phyloP scores from a whole-genome alignment of 2,329 filamentous ascomycete species.

The Colletotrichum melonis region DNA sequence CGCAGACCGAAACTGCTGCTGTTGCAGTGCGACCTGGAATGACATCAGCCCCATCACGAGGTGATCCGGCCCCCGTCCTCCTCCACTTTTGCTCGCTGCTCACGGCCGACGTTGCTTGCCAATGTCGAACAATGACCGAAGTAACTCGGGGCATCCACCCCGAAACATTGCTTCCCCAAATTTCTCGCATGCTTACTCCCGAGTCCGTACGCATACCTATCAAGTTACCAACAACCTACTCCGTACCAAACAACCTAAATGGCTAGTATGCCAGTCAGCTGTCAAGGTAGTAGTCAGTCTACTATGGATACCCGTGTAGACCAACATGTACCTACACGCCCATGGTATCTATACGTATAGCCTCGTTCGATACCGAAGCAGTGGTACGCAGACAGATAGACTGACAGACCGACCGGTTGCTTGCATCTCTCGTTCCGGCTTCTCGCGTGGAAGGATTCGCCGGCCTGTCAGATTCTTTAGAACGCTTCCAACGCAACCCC shows the following conservation, averaged over 20 bases:
- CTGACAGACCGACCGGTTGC: background rate
- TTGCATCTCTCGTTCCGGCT: slow-evolving; percentile 11
- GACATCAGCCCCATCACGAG: slow-evolving; percentile 30
- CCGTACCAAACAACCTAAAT: no score
- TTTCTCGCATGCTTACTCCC: background rate
- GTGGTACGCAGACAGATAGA: background rate
- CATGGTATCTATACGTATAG: background rate
- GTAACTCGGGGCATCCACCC: slow-evolving; percentile 21
- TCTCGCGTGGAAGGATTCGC: slow-evolving; percentile 24
- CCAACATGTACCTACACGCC: background rate
- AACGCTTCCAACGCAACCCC: background rate
- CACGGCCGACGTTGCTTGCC: slow-evolving; percentile 23
- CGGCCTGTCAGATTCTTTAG: slow-evolving; percentile 10
- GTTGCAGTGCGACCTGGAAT: slow-evolving; percentile 26
- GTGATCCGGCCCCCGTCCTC: slow-evolving; percentile 18
- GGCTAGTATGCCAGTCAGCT: background rate
- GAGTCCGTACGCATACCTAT: no score
- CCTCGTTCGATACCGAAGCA: background rate
- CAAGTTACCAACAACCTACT: no score
- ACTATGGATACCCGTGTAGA: background rate
- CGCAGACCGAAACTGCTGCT: slow-evolving; percentile 27
- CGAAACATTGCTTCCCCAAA: slow-evolving; percentile 5
- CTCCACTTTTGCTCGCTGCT: slow-evolving; percentile 28
- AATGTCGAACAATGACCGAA: slow-evolving; percentile 18
- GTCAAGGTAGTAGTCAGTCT: background rate